Percentiles rank a stretch among this genome's conserved stretches.
Evolutionary conservation across 2,329 filamentous ascomycete species (phyloP).

Genomic region (Zymoseptoria ardabiliae): DNA sequence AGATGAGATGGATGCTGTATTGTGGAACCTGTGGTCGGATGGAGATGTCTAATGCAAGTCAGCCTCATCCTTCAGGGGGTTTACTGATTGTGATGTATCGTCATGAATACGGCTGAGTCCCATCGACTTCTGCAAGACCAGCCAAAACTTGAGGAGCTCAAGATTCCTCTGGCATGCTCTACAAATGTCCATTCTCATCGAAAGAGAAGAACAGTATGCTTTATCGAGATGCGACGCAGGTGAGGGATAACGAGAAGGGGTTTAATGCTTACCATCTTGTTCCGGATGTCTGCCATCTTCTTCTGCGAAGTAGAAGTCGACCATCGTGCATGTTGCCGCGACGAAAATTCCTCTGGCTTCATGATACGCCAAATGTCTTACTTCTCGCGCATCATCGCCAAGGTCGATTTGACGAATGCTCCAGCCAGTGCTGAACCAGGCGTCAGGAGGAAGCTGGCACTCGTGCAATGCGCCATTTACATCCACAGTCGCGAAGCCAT

Average conservation of each 20-base stretch:
- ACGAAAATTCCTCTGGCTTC: constrained; percentile 67
- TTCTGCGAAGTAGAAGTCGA: constrained; percentile 74
- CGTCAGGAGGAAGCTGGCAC: constrained; percentile 60
- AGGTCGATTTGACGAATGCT: constrained; percentile 65
- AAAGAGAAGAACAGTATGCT: constrained; percentile 22
- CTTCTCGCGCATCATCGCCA: constrained; percentile 48
- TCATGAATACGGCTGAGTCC: background rate
- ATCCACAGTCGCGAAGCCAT: constrained; percentile 62
- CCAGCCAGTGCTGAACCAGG: constrained; percentile 69
- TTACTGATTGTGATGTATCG: background rate
- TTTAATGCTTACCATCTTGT: constrained; percentile 50
- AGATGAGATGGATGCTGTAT: constrained; percentile 70
- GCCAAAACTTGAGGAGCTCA: background rate
- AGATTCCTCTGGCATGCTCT: constrained; percentile 22
- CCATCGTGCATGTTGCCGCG: constrained; percentile 59
- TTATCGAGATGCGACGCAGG: constrained; percentile 11
- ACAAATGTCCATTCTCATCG: constrained; percentile 21
- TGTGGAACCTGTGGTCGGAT: constrained; percentile 63
- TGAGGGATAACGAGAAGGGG: constrained; percentile 1
- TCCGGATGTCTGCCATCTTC: constrained; percentile 80
- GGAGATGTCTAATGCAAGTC: constrained; percentile 36
- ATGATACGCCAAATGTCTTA: constrained; percentile 70
- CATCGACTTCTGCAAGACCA: background rate
- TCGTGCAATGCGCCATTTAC: constrained; percentile 61
- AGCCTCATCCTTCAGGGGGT: background rate